These are phyloP conservation scores for Endotrypanum monterogeii DNA, from an alignment of 208 protist species.

Conservation along the genomic window DNA sequence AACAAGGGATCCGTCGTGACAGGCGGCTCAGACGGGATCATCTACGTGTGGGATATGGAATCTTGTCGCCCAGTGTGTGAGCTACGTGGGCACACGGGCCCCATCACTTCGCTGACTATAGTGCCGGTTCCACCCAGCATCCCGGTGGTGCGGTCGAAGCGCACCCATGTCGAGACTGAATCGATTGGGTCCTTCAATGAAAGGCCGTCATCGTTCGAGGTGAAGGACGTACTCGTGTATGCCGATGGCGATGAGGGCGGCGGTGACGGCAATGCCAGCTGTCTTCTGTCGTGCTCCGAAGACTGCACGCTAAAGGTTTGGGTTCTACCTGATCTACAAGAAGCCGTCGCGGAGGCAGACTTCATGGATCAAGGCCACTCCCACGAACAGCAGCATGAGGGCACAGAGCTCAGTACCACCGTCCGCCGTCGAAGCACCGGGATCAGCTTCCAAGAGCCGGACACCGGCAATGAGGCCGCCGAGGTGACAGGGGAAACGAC, in stretches of 20 bases:
- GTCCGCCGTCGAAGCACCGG: conserved; percentile 28
- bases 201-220: conserved; percentile 11
- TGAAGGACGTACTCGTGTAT: conserved; percentile 43
- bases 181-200: conserved; percentile 2
- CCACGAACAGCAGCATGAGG: conserved; percentile 34
- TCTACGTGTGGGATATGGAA: conserved; percentile 72
- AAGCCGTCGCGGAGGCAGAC: conserved; percentile 39
- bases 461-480: background rate
- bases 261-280: conserved; percentile 8
- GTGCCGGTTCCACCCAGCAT: conserved; percentile 29
- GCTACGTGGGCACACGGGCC: conserved; percentile 66
- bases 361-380: conserved; percentile 38
- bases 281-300: conserved; percentile 57
- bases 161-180: background rate
- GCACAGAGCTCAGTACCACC: background rate
- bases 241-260: conserved; percentile 30
- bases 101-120: conserved; percentile 45
- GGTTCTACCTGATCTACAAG: conserved; percentile 62
- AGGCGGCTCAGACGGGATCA: conserved; percentile 68
- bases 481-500: conserved; percentile 19
- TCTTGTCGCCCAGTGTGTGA: conserved; percentile 57
- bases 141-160: conserved; percentile 23
- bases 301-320: conserved; percentile 74
- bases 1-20: conserved; percentile 55
- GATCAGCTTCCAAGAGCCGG: conserved; percentile 56